Evolutionary conservation across 208 protist genomes (phyloP).

Genomic region (Trypanosoma lewisi): DNA sequence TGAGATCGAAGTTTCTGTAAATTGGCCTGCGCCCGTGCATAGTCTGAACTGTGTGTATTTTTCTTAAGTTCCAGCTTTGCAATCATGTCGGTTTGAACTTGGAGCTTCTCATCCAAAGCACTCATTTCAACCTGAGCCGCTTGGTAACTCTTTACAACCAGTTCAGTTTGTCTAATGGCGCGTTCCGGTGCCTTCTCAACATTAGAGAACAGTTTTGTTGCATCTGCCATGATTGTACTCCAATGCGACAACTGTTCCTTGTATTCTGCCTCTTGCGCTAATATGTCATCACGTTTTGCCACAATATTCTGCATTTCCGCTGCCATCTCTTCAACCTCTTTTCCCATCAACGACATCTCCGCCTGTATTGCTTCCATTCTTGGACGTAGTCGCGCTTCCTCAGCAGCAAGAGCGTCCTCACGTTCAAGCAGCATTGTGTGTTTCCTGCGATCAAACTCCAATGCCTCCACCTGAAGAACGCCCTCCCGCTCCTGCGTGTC

Average conservation of each 20-base stretch:
- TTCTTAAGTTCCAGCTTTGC: slow-evolving; percentile 77
- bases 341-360: slow-evolving; percentile 73
- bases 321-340: slow-evolving; percentile 71
- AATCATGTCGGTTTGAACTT: slow-evolving; percentile 55
- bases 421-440: slow-evolving; percentile 84
- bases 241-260: slow-evolving; percentile 58
- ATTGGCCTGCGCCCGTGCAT: slow-evolving; percentile 53
- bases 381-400: slow-evolving; percentile 83
- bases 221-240: slow-evolving; percentile 54
- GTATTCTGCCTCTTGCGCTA: slow-evolving; percentile 53
- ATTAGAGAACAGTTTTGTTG: slow-evolving; percentile 68
- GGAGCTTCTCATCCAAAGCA: slow-evolving; percentile 66
- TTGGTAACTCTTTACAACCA: slow-evolving; percentile 61
- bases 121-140: slow-evolving; percentile 67
- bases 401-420: slow-evolving; percentile 85
- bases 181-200: slow-evolving; percentile 81
- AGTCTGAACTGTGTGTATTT: slow-evolving; percentile 61
- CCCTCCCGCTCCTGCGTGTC: slow-evolving; percentile 86
- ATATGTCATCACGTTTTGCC: slow-evolving; percentile 38
- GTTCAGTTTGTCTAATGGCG: slow-evolving; percentile 67
- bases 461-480: slow-evolving; percentile 88
- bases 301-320: slow-evolving; percentile 40
- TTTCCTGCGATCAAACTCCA: slow-evolving; percentile 89
- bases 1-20: slow-evolving; percentile 65
- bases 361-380: slow-evolving; percentile 72